These are phyloP conservation scores for Phytopythium chamaehyphon DNA, from an alignment of 352 stramenopile species.

Conservation along the genomic window DNA sequence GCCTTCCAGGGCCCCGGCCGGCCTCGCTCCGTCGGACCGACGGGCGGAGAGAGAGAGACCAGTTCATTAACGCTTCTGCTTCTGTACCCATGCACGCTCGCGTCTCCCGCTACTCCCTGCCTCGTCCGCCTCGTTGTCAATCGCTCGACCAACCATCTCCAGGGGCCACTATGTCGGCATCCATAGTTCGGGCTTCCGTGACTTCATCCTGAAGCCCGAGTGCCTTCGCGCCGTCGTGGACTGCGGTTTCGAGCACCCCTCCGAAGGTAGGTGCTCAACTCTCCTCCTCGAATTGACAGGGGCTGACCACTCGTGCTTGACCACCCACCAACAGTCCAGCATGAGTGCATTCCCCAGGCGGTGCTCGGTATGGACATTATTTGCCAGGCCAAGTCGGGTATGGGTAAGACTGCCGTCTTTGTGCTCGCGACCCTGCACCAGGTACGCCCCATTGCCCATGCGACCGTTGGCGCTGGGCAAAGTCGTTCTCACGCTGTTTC, in stretches of 20 bases:
- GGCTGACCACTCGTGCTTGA: slow-evolving; percentile 5
- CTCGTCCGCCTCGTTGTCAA: slow-evolving; percentile 8
- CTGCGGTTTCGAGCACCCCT: slow-evolving; percentile 99
- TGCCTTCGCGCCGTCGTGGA: slow-evolving; percentile 98
- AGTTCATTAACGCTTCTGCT: slow-evolving; percentile 77
- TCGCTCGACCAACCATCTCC: slow-evolving; percentile 8
- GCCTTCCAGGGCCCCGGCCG: neutral
- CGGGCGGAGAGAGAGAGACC: slow-evolving; percentile 20
- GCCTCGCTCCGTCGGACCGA: slow-evolving; percentile 5
- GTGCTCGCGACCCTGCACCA: slow-evolving; percentile 99
- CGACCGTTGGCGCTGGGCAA: neutral
- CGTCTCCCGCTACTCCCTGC: slow-evolving; percentile 1
- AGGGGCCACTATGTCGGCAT: slow-evolving; percentile 99
- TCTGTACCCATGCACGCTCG: slow-evolving; percentile 69
- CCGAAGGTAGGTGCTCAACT: slow-evolving; percentile 84
- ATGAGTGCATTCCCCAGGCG: slow-evolving; percentile 99
- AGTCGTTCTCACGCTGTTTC: slow-evolving; percentile 1
- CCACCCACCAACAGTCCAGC: slow-evolving; percentile 88
- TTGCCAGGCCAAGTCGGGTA: slow-evolving; percentile 99
- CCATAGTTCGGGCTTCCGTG: slow-evolving; percentile 98
- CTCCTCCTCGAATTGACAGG: neutral
- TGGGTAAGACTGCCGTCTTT: slow-evolving; percentile 99
- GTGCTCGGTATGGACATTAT: slow-evolving; percentile 99
- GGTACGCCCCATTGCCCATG: slow-evolving; percentile 38
- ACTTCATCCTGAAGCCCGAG: slow-evolving; percentile 99